These are phyloP conservation scores for Populus trichocarpa DNA, from an alignment of 441 rosid species.

Conservation along the genomic window DNA sequence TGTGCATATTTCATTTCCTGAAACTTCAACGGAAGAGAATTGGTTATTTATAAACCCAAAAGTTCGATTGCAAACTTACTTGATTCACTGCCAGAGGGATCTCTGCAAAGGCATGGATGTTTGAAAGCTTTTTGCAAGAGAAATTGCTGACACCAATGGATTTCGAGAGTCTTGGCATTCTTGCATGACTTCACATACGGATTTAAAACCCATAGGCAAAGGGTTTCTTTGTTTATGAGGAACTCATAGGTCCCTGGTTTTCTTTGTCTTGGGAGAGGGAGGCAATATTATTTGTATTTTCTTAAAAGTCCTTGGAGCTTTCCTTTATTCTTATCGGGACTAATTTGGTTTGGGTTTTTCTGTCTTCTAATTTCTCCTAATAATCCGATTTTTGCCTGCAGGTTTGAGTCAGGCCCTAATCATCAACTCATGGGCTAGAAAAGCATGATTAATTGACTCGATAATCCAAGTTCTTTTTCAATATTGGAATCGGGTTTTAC, in stretches of 20 bases:
- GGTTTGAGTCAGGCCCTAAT: background rate
- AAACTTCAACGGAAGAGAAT: background rate
- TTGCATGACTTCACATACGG: slow-evolving; percentile 35
- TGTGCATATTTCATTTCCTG: background rate
- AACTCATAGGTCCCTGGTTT: background rate
- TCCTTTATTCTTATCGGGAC: background rate
- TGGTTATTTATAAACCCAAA: background rate
- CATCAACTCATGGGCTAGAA: background rate
- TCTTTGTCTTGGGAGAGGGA: background rate
- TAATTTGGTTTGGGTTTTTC: background rate
- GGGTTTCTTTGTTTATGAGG: slow-evolving; percentile 9
- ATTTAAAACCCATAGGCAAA: slow-evolving; percentile 16
- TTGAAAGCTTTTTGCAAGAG: slow-evolving; percentile 29
- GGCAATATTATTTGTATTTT: background rate
- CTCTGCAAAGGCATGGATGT: slow-evolving; percentile 19
- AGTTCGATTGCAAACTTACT: slow-evolving; percentile 8
- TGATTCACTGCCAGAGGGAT: slow-evolving; percentile 32
- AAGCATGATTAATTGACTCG: background rate
- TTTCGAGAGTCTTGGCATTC: slow-evolving; percentile 30
- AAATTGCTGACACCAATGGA: slow-evolving; percentile 39
- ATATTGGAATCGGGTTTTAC: no score
- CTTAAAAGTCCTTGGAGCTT: background rate
- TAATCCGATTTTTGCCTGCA: background rate
- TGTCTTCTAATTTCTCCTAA: background rate
- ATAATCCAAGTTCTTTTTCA: no score